Evolutionary conservation across 1,284 basidiomycete genomes (phyloP).

Genomic region (Mycena citricolor): DNA sequence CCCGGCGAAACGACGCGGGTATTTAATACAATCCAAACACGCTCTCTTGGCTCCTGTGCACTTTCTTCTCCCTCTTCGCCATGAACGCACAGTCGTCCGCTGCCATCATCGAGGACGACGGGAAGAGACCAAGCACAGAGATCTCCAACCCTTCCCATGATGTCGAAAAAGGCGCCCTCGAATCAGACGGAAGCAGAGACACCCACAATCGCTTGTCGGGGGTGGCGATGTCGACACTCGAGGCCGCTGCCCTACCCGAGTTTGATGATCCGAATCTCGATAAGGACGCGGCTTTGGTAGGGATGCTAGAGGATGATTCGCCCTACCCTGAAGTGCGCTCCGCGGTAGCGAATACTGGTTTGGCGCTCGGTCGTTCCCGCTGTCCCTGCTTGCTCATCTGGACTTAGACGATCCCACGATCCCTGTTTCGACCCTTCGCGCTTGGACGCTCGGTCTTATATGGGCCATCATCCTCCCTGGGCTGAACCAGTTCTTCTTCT

Average conservation of each 20-base stretch:
- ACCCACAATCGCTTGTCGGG: too few relatives aligned
- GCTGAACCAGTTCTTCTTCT: constrained; percentile 47
- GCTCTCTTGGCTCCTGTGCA: too few relatives aligned
- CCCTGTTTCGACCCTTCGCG: constrained; percentile 48
- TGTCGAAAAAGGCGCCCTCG: too few relatives aligned
- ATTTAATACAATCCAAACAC: too few relatives aligned
- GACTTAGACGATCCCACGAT: constrained; percentile 40
- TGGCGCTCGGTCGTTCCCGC: constrained; percentile 1
- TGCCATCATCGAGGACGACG: too few relatives aligned
- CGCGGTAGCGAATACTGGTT: constrained; percentile 53
- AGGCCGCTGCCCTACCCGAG: constrained; percentile 20
- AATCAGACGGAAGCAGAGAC: too few relatives aligned
- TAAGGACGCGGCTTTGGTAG: constrained; percentile 19
- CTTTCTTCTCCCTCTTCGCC: too few relatives aligned
- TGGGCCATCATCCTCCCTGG: constrained; percentile 43
- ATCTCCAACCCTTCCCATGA: too few relatives aligned
- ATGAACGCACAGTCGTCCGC: too few relatives aligned
- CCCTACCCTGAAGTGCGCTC: constrained; percentile 68
- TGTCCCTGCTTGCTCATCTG: not conserved
- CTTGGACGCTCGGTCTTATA: constrained; percentile 46
- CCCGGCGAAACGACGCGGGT: too few relatives aligned
- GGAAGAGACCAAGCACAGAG: too few relatives aligned
- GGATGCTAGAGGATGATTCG: constrained; percentile 40
- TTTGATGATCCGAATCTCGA: constrained; percentile 49
- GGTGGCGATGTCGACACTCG: too few relatives aligned